These are phyloP conservation scores for Lactarius hatsudake DNA, from an alignment of 768 basidiomycete species.

Conservation along the genomic window DNA sequence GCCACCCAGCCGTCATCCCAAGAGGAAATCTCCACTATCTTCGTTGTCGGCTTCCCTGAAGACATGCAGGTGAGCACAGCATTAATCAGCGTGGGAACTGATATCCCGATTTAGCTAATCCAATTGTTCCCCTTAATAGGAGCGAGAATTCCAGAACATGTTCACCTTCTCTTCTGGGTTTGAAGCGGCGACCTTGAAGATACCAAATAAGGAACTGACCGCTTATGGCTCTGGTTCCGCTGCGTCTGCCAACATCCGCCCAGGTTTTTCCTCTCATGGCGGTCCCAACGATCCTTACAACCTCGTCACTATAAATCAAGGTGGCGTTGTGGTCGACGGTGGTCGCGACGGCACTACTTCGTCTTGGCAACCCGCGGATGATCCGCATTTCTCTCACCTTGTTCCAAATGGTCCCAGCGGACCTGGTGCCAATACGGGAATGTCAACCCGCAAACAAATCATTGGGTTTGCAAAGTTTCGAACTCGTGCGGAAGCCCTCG, in stretches of 20 bases:
- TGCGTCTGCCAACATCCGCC: constrained; percentile 23
- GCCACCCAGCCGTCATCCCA: constrained; percentile 38
- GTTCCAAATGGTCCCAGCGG: constrained; percentile 23
- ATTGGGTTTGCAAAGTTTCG: constrained; percentile 98
- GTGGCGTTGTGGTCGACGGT: constrained; percentile 77
- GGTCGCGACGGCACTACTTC: constrained; percentile 69
- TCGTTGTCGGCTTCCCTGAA: constrained; percentile 98
- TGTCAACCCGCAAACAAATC: constrained; percentile 85
- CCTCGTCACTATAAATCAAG: constrained; percentile 77
- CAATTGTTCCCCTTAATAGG: constrained; percentile 46
- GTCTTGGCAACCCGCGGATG: constrained; percentile 52
- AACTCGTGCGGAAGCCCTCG: constrained; percentile 80
- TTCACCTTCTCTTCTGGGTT: constrained; percentile 96
- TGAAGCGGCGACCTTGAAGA: constrained; percentile 96
- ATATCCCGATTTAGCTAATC: constrained; percentile 18
- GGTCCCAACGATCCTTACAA: constrained; percentile 82
- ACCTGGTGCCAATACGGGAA: constrained; percentile 26
- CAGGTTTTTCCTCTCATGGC: constrained; percentile 33
- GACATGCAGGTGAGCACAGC: constrained; percentile 82
- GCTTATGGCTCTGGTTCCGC: constrained; percentile 52
- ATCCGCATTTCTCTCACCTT: constrained; percentile 36
- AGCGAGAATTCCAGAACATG: constrained; percentile 99
- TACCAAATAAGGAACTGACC: constrained; percentile 88
- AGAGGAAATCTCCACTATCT: constrained; percentile 95
- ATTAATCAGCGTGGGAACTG: constrained; percentile 15